Base-by-base conservation (phyloP, 306 rosid genomes). In the Rubus idaeus region DNA sequence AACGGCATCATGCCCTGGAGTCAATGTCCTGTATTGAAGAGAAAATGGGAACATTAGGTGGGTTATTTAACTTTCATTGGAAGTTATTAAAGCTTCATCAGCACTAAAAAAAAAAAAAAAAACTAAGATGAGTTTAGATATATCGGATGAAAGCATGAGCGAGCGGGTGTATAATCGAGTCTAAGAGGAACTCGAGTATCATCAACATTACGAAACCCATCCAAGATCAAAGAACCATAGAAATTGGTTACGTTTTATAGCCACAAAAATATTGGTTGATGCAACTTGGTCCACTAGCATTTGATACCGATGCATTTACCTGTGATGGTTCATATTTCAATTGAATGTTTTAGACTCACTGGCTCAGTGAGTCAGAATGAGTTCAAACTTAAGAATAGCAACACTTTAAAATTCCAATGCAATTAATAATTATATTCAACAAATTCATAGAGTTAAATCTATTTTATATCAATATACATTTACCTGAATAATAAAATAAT, bases 1-100 rank as follows among this genome's bases (percentile, higher is more conserved):
- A 18, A 95, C 97, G 14, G 97, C 79, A 81, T 95, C 99, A 37
- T 95, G 99, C 77, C 97, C 99, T 17, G 99, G 97, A 81, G 97
- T 95, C 91, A 95, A 86, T 68, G 99, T 95, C 79, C 99, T 92
- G 87, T 74, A 85, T 67, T 74, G 42, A 78, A 78, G 44, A 68
- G 83, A 73, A 82, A 39, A 61, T 6, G 62, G n/a, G 60, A 65
- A 46, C 16, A 11, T 8, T 78, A 20, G 51, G 56, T 5, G 37
- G 76, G 30, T 78, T 14, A 70, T 44, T 37, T 45, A 18, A 18
- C 21, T 21, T 44, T 23, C 45, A 16, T 26, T 62, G 20, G 26
- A 13, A 53, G 60, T 56, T 42, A 30, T 13, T 42, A 56, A 37
- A 57, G 60, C 12, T 52, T 53, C 72, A 67, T 17, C 30, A 40